Evolutionary conservation across 2,329 filamentous ascomycete genomes (phyloP), one percentile per base, ranked within the genome.

Genomic region (Dothideomycetes sp.): DNA sequence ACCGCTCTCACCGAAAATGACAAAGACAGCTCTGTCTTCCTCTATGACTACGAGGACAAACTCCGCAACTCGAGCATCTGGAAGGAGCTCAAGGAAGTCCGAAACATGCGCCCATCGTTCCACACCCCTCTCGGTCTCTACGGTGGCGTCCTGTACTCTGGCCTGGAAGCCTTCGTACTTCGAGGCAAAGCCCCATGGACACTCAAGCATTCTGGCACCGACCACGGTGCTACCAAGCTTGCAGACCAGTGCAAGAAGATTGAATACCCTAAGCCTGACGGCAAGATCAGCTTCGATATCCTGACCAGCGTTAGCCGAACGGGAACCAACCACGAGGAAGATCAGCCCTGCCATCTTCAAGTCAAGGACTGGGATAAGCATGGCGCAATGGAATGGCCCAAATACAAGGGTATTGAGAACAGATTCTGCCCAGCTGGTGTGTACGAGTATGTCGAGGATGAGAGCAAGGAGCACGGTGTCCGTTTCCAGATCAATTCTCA

Each of bases 251-350:
- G 77, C 64, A 65, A 73, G 51, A 94, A 91, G 69, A 96, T 98
- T 54, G 86, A 93, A 57, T 98, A 98, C 56, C 84, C 85, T 40
- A 98, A 96, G 68, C 91, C 91, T 1, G 91, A 98, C 58, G 87
- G 87, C 50, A 83, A 93, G 65, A 80, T 98, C 59, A 85, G 79
- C 48, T 98, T 98, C 57, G 91, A 98, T 59, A 94, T 98, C 49
- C 64, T 98, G 57, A 98, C 91, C 2, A 93, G 84, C 54, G 91
- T 98, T 11, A 93, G 83, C 49, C 79, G 91, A 42, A 96, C 91
- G 4, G 91, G 91, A 30, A 98, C 91, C 22, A 96, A 96, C 65
- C 91, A 98, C 63, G 91, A 96, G 63, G 91, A 98, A 65, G 91
- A 98, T 61, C 88, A 98, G 65, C 91, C 91, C 0, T 87, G 94